Evolutionary conservation across 2,329 filamentous ascomycete genomes (phyloP).

Genomic region (Nigrospora osmanthi): DNA sequence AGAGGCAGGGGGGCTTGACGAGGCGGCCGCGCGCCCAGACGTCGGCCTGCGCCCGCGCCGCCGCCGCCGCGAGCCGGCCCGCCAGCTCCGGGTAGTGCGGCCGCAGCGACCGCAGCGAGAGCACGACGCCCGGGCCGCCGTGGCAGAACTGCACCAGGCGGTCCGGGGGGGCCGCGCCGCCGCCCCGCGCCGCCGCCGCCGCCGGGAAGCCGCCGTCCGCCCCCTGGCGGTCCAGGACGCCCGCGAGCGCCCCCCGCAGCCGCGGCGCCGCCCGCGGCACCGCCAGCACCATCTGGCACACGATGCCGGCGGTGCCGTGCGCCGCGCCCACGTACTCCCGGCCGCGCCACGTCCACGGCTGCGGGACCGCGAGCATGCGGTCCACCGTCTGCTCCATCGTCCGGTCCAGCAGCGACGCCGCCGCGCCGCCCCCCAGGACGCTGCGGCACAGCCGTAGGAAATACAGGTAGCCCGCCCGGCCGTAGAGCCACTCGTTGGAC

Average conservation of each 20-base stretch:
- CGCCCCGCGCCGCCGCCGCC: slow-evolving; percentile 33
- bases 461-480: slow-evolving; percentile 61
- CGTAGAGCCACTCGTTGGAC: slow-evolving; percentile 57
- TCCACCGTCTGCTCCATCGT: slow-evolving; percentile 50
- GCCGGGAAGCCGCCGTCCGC: slow-evolving; percentile 58
- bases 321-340: slow-evolving; percentile 57
- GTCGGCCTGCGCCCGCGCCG: slow-evolving; percentile 42
- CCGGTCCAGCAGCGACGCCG: slow-evolving; percentile 38
- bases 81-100: slow-evolving; percentile 47
- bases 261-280: slow-evolving; percentile 44
- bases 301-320: slow-evolving; percentile 62
- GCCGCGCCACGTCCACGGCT: slow-evolving; percentile 55
- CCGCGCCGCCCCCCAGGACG: slow-evolving; percentile 11
- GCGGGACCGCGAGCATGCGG: slow-evolving; percentile 45
- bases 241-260: slow-evolving; percentile 43
- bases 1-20: slow-evolving; percentile 57
- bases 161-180: slow-evolving; percentile 17
- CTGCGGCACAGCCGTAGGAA: slow-evolving; percentile 53
- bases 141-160: slow-evolving; percentile 58
- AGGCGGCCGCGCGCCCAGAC: slow-evolving; percentile 51
- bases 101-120: slow-evolving; percentile 47
- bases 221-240: slow-evolving; percentile 51
- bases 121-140: slow-evolving; percentile 55
- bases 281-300: slow-evolving; percentile 59
- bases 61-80: slow-evolving; percentile 42